phyloP scores from a whole-genome alignment of 2,329 filamentous ascomycete species.

The Sporothrix mexicana region DNA sequence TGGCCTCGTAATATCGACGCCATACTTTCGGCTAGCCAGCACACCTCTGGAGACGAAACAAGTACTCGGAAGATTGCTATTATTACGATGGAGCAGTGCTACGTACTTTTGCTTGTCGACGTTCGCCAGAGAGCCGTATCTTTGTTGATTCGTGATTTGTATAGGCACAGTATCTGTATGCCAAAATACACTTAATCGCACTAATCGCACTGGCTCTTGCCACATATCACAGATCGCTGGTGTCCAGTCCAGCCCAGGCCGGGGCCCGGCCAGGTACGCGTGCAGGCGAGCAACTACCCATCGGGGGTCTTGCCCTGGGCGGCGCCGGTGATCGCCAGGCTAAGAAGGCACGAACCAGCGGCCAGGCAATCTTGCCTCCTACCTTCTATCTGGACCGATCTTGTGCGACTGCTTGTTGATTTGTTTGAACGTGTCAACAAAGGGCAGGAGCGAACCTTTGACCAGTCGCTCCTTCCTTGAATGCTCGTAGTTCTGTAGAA shows the following conservation, averaged over 20 bases:
- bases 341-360: conserved; percentile 9
- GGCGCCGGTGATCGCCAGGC: neutral
- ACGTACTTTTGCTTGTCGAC: conserved; percentile 6
- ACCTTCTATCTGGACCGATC: too few species aligned
- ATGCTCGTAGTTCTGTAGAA: too few species aligned
- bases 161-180: neutral
- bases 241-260: neutral
- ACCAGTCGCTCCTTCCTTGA: conserved; percentile 13
- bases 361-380: neutral
- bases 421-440: neutral
- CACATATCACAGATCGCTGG: neutral
- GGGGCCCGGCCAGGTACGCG: too few species aligned
- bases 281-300: conserved; percentile 8
- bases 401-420: neutral
- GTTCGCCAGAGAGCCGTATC: neutral
- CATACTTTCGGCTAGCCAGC: conserved; percentile 12
- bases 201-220: neutral
- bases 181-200: neutral
- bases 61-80: neutral
- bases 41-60: neutral
- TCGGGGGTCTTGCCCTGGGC: neutral
- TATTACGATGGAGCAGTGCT: neutral
- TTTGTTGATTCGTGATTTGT: neutral
- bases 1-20: conserved; percentile 23
- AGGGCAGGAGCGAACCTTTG: neutral